Base-by-base conservation (phyloP, 345 rosid species). In the Eucalyptus grandis region DNA sequence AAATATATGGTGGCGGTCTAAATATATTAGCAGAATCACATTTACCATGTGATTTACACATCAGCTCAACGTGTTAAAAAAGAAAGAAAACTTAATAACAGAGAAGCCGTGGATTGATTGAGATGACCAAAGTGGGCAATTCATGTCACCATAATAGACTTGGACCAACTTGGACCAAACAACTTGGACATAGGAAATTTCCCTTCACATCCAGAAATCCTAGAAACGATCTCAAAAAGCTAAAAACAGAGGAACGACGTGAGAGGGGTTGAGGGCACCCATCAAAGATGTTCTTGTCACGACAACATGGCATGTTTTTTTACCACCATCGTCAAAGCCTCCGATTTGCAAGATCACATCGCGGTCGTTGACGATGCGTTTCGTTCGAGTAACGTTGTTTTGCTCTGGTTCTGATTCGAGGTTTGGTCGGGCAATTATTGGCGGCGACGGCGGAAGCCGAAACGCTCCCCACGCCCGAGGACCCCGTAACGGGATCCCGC, bases 41-140 rank as follows among this genome's bases (percentile, higher is more conserved):
- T 43, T 43, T 9, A 65, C 0, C 10, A 19, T 17, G 10, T 1
- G 24, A 0, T 19, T 53, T 4, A 53, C 56, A 16, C 4, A 17
- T 3, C 2, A 3, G 14, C 2, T 34, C 12, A 22, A 34, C 7
- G 2, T 19, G 3, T 34, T 5, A 10, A 37, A 34, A 21, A 11
- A 17, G 4, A 6, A 43, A 19, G 3, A 21, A 21, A 19, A 21
- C 27, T 4, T 3, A 9, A 10, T 15, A 65, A 5, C 2, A 2
- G 7, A 60, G 40, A 21, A 7, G 77, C 0, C 11, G 2, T 11
- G 46, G 8, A 40, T 37, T 11, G 27, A 77, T 77, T 40, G 83
- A 37, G 83, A 77, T 1, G 47, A 37, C 7, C 15, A 77, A 19
- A 21, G 83, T 9, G 27, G 47, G 12, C 8, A 17, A 27, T 13